Base-by-base conservation (phyloP, 345 rosid species). In the Geranium rotundifolium region DNA sequence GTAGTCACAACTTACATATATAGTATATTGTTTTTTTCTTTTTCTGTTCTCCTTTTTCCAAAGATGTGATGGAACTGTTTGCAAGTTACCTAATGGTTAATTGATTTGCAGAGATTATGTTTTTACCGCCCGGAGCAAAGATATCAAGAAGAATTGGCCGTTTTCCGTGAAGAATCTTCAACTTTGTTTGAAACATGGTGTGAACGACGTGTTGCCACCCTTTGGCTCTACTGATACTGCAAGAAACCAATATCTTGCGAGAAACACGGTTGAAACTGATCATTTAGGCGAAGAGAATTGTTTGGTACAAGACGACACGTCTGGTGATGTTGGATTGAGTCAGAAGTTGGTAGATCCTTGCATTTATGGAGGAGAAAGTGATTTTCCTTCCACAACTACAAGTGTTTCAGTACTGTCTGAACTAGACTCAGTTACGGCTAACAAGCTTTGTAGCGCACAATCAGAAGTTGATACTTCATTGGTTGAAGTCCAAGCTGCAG, bases 121-220 rank as follows among this genome's bases (percentile, higher is more conserved):
- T 62, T 82, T 68, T 61, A 65, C 78, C 57, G 72, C 85, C 68
- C 68, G 99, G 70, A 82, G 81, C 79, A 85, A 81, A 65, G 88
- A 86, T 76, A 81, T 93, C 81, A 76, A 80, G 73, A 80, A 80
- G 65, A 93, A 76, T 63, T 93, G 99, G 99, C 99, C 99, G 23
- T 90, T 93, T 72, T 93, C 99, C 14, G 7, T 39, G 57, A 80
- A 84, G 62, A 86, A 76, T 62, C 76, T 93, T 75, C 85, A 85
- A 54, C 86, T 90, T 86, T 90, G 89, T 59, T 68, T 85, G 76
- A 80, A 81, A 65, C 92, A 93, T 85, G 99, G 99, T 63, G 79
- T 90, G 81, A 85, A 80, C 65, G 88, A 86, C 67, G 85, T 85
- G 19, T 79, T 93, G 64, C 97, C 99, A 65, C 97, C 97, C 17